Evolutionary conservation across 331 rosid species (phyloP).

Genomic region (Cydonia oblonga): DNA sequence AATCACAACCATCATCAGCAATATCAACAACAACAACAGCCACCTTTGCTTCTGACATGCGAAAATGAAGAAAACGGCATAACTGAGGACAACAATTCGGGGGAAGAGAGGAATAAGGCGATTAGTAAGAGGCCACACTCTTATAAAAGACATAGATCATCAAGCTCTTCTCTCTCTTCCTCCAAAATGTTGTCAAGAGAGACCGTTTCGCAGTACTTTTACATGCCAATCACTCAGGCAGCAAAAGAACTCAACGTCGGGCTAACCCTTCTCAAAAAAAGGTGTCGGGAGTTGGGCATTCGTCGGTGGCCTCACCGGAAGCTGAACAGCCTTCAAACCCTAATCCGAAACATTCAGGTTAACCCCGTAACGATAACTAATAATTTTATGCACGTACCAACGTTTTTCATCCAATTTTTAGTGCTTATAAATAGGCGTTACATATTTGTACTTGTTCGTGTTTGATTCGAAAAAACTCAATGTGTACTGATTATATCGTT

Average conservation of each 20-base stretch:
- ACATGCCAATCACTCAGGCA: constrained; percentile 70
- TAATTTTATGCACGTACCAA: too few species aligned
- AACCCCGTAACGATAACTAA: too few species aligned
- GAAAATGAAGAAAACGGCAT: constrained; percentile 3
- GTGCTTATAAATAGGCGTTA: not conserved
- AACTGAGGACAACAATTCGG: not conserved
- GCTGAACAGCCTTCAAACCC: constrained; percentile 60
- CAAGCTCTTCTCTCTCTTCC: not conserved
- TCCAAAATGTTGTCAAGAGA: constrained; percentile 31
- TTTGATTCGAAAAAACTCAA: not conserved
- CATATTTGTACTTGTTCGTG: not conserved
- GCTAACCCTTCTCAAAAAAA: constrained; percentile 57
- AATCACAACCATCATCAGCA: not conserved
- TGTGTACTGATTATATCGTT: not conserved
- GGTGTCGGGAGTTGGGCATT: constrained; percentile 70
- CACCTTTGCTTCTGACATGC: not conserved
- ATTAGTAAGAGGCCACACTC: not conserved
- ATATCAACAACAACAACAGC: not conserved
- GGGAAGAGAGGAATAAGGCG: not conserved
- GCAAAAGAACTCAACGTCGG: constrained; percentile 66
- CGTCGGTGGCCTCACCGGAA: constrained; percentile 83
- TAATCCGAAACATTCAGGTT: constrained; percentile 56
- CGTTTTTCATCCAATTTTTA: too few species aligned
- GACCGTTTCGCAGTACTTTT: constrained; percentile 38
- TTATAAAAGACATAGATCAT: not conserved